Conservation (phyloP, 148 eudicot species). For the Limonium bicolor region DNA sequence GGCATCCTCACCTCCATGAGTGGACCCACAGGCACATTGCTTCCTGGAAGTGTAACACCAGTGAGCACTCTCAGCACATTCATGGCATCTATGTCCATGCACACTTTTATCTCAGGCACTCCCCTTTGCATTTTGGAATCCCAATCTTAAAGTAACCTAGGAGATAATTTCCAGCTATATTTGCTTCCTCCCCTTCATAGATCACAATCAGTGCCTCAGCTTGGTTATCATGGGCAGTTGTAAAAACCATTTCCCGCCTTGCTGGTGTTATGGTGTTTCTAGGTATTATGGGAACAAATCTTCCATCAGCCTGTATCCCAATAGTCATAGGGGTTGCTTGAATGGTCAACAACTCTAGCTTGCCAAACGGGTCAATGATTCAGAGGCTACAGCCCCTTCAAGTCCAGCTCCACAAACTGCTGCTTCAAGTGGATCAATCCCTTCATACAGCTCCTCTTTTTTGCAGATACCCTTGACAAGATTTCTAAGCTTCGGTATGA, state of each 20-base stretch:
- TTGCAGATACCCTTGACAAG: constrained; percentile 30
- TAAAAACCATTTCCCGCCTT: constrained; percentile 49
- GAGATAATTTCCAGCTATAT: constrained; percentile 45
- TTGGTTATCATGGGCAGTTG: constrained; percentile 69
- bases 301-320: constrained; percentile 59
- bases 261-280: constrained; percentile 53
- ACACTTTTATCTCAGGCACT: constrained; percentile 54
- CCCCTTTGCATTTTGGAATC: constrained; percentile 68
- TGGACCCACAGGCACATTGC: constrained; percentile 28
- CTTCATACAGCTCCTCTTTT: constrained; percentile 27
- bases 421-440: constrained; percentile 56
- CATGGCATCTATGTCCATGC: constrained; percentile 67
- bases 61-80: constrained; percentile 41
- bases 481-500: constrained; percentile 42
- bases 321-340: constrained; percentile 70
- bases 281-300: constrained; percentile 50
- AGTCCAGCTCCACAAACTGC: constrained; percentile 79
- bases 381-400: constrained; percentile 96
- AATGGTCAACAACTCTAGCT: constrained; percentile 64
- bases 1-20: constrained; percentile 94
- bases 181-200: constrained; percentile 57
- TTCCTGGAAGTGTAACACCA: constrained; percentile 53
- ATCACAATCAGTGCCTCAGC: constrained; percentile 55
- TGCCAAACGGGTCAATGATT: constrained; percentile 64
- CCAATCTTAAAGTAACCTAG: constrained; percentile 69